Evolutionary conservation across 2,329 filamentous ascomycete species (phyloP), one percentile per base, ranked within the genome.

Genomic region (Pseudogymnoascus verrucosus): DNA sequence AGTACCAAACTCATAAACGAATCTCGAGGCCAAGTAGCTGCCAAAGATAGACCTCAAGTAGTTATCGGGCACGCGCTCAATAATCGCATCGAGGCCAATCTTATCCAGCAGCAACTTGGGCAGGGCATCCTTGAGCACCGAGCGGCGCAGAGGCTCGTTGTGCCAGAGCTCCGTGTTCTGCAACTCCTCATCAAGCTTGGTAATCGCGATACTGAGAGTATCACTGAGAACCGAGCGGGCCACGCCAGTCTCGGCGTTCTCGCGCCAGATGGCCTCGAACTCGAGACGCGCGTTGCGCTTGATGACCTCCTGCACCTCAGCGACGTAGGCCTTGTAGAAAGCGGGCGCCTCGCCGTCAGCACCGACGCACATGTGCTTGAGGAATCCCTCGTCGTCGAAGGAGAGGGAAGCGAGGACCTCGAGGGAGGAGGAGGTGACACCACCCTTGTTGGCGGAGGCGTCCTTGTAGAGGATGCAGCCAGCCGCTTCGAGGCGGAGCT

Each of bases 231-330:
- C 85, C 66, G 91, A 96, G 66, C 93, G 86, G 21, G 91, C 79
- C 63, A 87, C 81, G 62, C 91, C 90, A 1, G 90, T 96, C 74
- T 87, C 78, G 77, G 95, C 87, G 73, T 96, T 86, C 77, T 99
- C 95, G 68, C 91, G 87, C 95, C 95, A 99, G 78, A 99, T 96
- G 47, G 95, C 95, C 78, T 99, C 95, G 70, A 99, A 99, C 77
- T 99, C 95, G 37, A 99, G 86, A 14, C 86, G 82, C 2, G 95
- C 95, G 70, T 99, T 99, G 70, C 92, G 87, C 76, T 90, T 86
- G 75, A 99, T 98, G 73, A 89, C 92, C 67, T 85, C 84, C 78
- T 99, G 95, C 2, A 99, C 95, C 72, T 92, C 84, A 74, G 89
- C 89, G 71, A 99, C 95, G 72, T 99, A 99, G 47, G 86, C 84